These are phyloP conservation scores for Paecilomyces fulvus DNA, from an alignment of 2,329 filamentous ascomycete species.

Conservation along the genomic window DNA sequence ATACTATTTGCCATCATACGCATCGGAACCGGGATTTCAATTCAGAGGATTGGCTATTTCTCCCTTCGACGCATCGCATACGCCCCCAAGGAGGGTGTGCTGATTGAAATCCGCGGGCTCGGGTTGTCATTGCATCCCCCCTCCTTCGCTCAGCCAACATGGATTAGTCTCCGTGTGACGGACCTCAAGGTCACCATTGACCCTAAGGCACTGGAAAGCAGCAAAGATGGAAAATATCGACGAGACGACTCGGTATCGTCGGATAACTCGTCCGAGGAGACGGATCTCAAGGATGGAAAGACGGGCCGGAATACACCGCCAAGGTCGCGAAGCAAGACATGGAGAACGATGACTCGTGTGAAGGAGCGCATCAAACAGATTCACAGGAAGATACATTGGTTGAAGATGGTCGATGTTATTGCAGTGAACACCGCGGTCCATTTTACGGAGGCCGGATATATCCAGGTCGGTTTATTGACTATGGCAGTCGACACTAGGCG, in stretches of 20 bases:
- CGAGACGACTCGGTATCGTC: slow-evolving; percentile 14
- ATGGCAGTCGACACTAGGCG: slow-evolving; percentile 82
- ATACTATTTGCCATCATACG: slow-evolving; percentile 87
- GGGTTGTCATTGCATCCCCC: slow-evolving; percentile 84
- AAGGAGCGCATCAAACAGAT: slow-evolving; percentile 83
- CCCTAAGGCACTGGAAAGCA: slow-evolving; percentile 49
- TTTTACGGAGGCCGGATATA: slow-evolving; percentile 69
- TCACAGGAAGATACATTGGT: slow-evolving; percentile 79
- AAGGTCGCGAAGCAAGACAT: slow-evolving; percentile 57
- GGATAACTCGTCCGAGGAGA: slow-evolving; percentile 17
- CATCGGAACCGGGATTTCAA: slow-evolving; percentile 86
- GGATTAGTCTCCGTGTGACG: slow-evolving; percentile 81
- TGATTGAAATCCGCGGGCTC: slow-evolving; percentile 80
- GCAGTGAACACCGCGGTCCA: slow-evolving; percentile 71
- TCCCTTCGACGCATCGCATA: slow-evolving; percentile 87
- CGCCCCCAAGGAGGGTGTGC: slow-evolving; percentile 77
- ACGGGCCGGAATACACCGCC: slow-evolving; percentile 5
- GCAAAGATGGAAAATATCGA: slow-evolving; percentile 11
- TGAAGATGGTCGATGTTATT: slow-evolving; percentile 81
- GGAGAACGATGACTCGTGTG: slow-evolving; percentile 66
- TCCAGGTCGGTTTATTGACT: slow-evolving; percentile 78
- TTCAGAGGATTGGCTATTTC: slow-evolving; percentile 88
- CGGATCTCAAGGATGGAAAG: slow-evolving; percentile 9
- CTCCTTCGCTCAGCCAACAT: slow-evolving; percentile 94
- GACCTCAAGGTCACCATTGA: slow-evolving; percentile 82